phyloP scores from a whole-genome alignment of 1,284 basidiomycete species.

The Leccinum olivaceoglutinosum region DNA sequence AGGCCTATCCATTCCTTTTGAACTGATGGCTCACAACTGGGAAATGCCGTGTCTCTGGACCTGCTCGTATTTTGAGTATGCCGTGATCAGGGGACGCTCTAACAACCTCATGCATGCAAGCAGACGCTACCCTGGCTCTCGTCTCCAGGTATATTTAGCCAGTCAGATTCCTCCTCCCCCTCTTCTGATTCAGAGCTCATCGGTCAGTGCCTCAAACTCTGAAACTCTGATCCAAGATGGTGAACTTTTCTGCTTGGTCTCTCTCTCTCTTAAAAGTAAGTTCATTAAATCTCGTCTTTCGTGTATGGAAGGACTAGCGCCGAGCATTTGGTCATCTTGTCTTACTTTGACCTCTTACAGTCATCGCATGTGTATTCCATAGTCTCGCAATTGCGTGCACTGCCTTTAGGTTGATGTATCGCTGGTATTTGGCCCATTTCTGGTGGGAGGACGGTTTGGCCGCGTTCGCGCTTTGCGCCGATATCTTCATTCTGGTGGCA shows the following conservation, averaged over 20 bases:
- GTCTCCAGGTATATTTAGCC: conserved; percentile 8
- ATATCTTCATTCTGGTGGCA: conserved; percentile 14
- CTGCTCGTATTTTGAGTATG: not conserved
- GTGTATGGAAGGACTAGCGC: not conserved
- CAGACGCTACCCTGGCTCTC: not conserved
- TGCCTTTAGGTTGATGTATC: conserved; percentile 21
- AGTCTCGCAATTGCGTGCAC: conserved; percentile 23
- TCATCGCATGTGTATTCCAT: conserved; percentile 15
- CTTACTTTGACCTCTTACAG: conserved; percentile 6
- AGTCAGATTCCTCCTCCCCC: not conserved
- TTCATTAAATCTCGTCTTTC: not conserved
- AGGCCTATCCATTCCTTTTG: not conserved
- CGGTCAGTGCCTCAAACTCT: not conserved
- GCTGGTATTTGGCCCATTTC: conserved; percentile 15
- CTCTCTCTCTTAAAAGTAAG: conserved; percentile 17
- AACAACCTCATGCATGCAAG: not conserved
- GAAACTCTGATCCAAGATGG: not conserved
- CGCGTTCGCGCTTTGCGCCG: conserved; percentile 19
- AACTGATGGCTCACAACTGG: not conserved
- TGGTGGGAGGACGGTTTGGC: conserved; percentile 29
- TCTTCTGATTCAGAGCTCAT: not conserved
- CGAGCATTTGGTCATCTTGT: not conserved
- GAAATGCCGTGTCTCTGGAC: not conserved
- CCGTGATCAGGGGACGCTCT: conserved; percentile 6
- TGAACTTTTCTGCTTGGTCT: conserved; percentile 10